Conservation (phyloP, 331 rosid genomes). For the Malus hybrid region DNA sequence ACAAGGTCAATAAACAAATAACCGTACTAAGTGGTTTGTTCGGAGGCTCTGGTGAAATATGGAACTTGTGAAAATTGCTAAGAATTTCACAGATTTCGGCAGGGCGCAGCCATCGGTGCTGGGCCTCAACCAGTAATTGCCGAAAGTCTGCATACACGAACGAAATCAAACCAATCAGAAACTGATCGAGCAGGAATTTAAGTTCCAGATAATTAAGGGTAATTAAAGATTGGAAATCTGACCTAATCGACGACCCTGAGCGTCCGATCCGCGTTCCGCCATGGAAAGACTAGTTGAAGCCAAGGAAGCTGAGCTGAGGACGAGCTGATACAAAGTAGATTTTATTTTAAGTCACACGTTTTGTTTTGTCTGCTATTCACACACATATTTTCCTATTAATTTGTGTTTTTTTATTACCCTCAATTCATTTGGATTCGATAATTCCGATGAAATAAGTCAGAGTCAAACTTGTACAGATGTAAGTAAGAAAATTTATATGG, state of each 20-base stretch:
- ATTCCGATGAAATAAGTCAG: fast-evolving
- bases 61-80: constrained; percentile 58
- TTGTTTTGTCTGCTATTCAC: too few relatives aligned
- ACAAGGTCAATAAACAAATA: background rate
- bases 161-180: background rate
- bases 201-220: background rate
- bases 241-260: constrained; percentile 68
- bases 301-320: background rate
- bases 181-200: background rate
- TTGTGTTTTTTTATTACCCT: too few relatives aligned
- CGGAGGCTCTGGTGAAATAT: constrained; percentile 73
- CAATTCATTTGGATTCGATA: too few relatives aligned
- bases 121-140: constrained; percentile 71
- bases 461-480: too few relatives aligned
- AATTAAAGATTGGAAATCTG: constrained; percentile 9
- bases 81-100: constrained; percentile 98
- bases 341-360: too few relatives aligned
- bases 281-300: constrained; percentile 18
- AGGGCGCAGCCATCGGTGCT: constrained; percentile 86
- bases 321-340: background rate
- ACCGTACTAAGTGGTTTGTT: constrained; percentile 73
- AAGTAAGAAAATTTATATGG: too few relatives aligned
- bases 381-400: too few relatives aligned
- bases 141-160: constrained; percentile 52
- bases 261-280: constrained; percentile 67